Evolutionary conservation across 345 rosid genomes (phyloP).

Genomic region (Gossypium ekmanianum): DNA sequence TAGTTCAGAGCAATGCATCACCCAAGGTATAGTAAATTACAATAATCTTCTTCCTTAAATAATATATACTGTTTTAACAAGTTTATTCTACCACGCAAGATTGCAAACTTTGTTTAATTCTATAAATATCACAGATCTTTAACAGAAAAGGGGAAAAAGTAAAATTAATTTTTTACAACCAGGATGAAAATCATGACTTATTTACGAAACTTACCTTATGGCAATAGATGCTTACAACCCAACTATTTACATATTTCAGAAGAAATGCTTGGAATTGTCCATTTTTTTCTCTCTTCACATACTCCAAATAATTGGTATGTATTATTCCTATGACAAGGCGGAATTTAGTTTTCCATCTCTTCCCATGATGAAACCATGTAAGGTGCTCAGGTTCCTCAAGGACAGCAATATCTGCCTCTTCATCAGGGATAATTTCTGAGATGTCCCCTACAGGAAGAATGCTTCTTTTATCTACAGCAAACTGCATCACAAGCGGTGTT

Average conservation of each 20-base stretch:
- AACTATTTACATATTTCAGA: conserved; percentile 57
- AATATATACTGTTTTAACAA: neutral
- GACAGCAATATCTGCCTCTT: conserved; percentile 83
- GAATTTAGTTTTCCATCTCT: conserved; percentile 85
- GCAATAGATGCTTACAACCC: conserved; percentile 88
- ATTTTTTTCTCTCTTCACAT: conserved; percentile 82
- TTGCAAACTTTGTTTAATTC: neutral
- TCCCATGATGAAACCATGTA: conserved; percentile 98
- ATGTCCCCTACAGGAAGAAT: conserved; percentile 90
- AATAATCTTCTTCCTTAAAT: neutral
- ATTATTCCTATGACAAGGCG: conserved; percentile 67
- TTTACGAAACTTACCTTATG: conserved; percentile 59
- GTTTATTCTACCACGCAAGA: neutral
- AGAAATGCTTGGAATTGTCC: conserved; percentile 57
- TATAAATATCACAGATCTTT: neutral
- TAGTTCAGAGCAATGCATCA: neutral
- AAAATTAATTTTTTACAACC: neutral
- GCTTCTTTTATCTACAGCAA: conserved; percentile 80
- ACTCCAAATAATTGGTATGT: conserved; percentile 91
- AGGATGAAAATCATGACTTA: neutral
- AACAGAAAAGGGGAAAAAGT: neutral
- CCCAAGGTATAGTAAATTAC: neutral
- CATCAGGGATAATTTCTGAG: conserved; percentile 62
- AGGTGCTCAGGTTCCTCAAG: conserved; percentile 99
- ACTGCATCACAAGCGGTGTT: conserved; percentile 42